Evolutionary conservation across 352 stramenopile species (phyloP).

Genomic region (Pythium periplocum): DNA sequence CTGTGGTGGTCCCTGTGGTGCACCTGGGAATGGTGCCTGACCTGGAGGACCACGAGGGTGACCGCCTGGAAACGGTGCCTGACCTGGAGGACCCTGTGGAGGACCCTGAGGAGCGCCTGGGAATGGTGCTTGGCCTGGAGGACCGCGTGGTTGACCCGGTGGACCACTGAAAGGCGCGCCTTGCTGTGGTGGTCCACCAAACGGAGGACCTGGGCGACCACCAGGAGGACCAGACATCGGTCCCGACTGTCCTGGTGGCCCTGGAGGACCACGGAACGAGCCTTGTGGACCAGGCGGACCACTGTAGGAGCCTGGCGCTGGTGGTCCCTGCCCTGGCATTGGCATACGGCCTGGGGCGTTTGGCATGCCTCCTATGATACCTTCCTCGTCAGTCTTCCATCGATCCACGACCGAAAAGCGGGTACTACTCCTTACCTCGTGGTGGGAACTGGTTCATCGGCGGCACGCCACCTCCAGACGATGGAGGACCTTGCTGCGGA

Average conservation of each 20-base stretch:
- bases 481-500: slow-evolving; percentile 20
- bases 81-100: slow-evolving; percentile 7
- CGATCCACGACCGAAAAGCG: not conserved
- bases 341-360: slow-evolving; percentile 21
- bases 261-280: slow-evolving; percentile 9
- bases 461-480: slow-evolving; percentile 22
- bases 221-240: slow-evolving; percentile 7
- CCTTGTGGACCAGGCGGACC: slow-evolving; percentile 7
- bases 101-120: slow-evolving; percentile 12
- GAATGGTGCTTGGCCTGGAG: not conserved
- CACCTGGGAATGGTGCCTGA: not conserved
- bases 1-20: slow-evolving; percentile 3
- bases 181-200: slow-evolving; percentile 15
- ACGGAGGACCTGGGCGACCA: slow-evolving; percentile 14
- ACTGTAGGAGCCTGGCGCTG: slow-evolving; percentile 2
- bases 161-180: slow-evolving; percentile 4
- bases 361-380: slow-evolving; percentile 2
- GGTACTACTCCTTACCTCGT: slow-evolving; percentile 12
- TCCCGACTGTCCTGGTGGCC: slow-evolving; percentile 3
- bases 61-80: no score
- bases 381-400: not conserved
- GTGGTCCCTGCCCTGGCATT: slow-evolving; percentile 18
- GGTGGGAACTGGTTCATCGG: slow-evolving; percentile 41
- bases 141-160: not conserved
- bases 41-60: not conserved